These are phyloP conservation scores for Porpolomopsis calyptriformis DNA, from an alignment of 768 basidiomycete genomes.

Conservation along the genomic window DNA sequence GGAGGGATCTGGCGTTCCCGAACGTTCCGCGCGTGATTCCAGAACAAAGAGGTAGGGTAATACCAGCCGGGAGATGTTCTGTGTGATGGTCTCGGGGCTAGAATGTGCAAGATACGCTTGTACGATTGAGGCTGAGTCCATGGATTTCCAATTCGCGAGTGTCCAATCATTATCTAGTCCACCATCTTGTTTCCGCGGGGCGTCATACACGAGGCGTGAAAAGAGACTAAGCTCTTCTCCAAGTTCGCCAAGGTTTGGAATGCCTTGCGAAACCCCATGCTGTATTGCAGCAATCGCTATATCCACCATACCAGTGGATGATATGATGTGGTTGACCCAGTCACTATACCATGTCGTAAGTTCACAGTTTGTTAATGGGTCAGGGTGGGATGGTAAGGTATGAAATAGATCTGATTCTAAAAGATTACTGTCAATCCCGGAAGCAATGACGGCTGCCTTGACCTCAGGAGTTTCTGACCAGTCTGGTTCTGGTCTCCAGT, in stretches of 20 bases:
- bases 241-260: slow-evolving; percentile 69
- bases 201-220: slow-evolving; percentile 79
- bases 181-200: slow-evolving; percentile 36
- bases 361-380: slow-evolving; percentile 35
- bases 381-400: slow-evolving; percentile 10
- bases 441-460: slow-evolving; percentile 27
- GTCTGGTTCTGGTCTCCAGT: slow-evolving; percentile 47
- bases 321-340: slow-evolving; percentile 53
- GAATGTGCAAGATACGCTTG: slow-evolving; percentile 69
- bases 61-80: slow-evolving; percentile 66
- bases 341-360: slow-evolving; percentile 67
- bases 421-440: slow-evolving; percentile 7
- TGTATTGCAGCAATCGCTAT: slow-evolving; percentile 71
- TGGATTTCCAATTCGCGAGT: slow-evolving; percentile 57
- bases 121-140: slow-evolving; percentile 57
- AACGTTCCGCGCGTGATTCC: slow-evolving; percentile 77
- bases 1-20: slow-evolving; percentile 55
- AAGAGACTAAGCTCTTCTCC: slow-evolving; percentile 90
- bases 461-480: slow-evolving; percentile 45
- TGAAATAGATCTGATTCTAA: slow-evolving; percentile 3
- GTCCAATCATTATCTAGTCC: slow-evolving; percentile 58
- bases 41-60: slow-evolving; percentile 91
- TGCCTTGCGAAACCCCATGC: slow-evolving; percentile 72
- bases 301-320: slow-evolving; percentile 65
- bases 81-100: slow-evolving; percentile 49